A percentile compares a stretch with the other conserved stretches of the same genome.
Conservation (phyloP, 148 eudicot genomes). For the Suaeda aralocaspica region DNA sequence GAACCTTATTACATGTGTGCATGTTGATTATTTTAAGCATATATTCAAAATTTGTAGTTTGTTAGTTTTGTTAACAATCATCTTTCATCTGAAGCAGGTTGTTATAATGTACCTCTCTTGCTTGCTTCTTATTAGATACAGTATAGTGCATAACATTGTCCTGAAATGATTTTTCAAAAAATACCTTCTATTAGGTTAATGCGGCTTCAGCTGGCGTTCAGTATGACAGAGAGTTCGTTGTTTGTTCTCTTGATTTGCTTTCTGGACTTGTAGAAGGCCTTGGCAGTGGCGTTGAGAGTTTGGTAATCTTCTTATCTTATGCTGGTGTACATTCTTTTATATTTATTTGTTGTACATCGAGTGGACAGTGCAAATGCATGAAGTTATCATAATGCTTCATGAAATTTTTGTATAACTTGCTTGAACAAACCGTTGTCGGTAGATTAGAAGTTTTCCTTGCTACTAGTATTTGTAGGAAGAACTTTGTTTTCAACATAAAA, state of each 20-base stretch:
- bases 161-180: constrained; percentile 10
- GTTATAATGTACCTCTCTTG: neutral
- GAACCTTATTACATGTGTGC: neutral
- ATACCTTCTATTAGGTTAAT: constrained; percentile 47
- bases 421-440: too few species aligned
- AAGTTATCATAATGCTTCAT: too few species aligned
- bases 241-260: constrained; percentile 83
- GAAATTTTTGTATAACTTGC: too few species aligned
- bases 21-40: too few species aligned
- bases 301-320: constrained; percentile 47
- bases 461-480: too few species aligned
- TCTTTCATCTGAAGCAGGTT: neutral
- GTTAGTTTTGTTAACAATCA: neutral
- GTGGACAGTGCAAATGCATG: too few species aligned
- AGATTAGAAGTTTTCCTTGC: too few species aligned
- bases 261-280: constrained; percentile 97
- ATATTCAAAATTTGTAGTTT: neutral
- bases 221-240: constrained; percentile 84
- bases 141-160: neutral
- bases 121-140: neutral
- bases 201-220: constrained; percentile 64
- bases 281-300: constrained; percentile 87
- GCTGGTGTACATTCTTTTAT: neutral
- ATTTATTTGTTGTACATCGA: too few species aligned
- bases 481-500: too few species aligned